Percentiles rank a stretch among this genome's conserved stretches.
Evolutionary conservation across 2,329 filamentous ascomycete species (phyloP).

Genomic region (Scytalidium lignicola): DNA sequence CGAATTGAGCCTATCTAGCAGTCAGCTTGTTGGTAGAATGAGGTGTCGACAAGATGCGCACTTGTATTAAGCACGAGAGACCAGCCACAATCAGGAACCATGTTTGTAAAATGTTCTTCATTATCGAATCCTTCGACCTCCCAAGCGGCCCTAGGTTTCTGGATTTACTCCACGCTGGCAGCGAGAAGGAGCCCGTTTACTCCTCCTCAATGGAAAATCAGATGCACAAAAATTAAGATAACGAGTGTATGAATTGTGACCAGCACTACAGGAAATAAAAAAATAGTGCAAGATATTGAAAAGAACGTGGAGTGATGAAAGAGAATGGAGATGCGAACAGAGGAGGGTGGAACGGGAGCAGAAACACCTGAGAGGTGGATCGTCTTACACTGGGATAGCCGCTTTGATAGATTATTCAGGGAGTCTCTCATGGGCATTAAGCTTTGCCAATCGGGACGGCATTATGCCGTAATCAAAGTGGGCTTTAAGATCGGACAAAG

Average conservation of each 20-base stretch:
- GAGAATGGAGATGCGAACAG: conserved; percentile 6
- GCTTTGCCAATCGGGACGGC: neutral
- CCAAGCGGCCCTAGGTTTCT: neutral
- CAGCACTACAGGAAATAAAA: neutral
- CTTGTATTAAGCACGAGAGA: conserved; percentile 15
- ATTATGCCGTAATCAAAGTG: neutral
- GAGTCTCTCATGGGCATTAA: neutral
- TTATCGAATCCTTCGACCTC: conserved; percentile 4
- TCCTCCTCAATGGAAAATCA: neutral
- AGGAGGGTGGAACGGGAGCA: conserved; percentile 1
- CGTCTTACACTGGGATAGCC: conserved; percentile 18
- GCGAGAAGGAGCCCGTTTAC: neutral
- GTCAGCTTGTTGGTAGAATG: conserved; percentile 6
- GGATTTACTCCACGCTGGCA: neutral
- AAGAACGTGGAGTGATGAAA: conserved; percentile 11
- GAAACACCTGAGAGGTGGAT: conserved; percentile 18
- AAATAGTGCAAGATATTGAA: conserved; percentile 10
- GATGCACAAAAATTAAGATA: neutral
- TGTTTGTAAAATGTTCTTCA: conserved; percentile 18
- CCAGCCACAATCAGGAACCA: conserved; percentile 16
- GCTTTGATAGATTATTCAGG: conserved; percentile 17
- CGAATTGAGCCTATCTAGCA: neutral
- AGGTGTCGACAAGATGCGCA: conserved; percentile 7
- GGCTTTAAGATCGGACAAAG: neutral
- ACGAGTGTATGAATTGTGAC: neutral